A percentile compares a stretch with the other conserved stretches of the same genome.
phyloP scores from a whole-genome alignment of 2,329 filamentous ascomycete genomes.

The Neocatenulostroma microsporum region DNA sequence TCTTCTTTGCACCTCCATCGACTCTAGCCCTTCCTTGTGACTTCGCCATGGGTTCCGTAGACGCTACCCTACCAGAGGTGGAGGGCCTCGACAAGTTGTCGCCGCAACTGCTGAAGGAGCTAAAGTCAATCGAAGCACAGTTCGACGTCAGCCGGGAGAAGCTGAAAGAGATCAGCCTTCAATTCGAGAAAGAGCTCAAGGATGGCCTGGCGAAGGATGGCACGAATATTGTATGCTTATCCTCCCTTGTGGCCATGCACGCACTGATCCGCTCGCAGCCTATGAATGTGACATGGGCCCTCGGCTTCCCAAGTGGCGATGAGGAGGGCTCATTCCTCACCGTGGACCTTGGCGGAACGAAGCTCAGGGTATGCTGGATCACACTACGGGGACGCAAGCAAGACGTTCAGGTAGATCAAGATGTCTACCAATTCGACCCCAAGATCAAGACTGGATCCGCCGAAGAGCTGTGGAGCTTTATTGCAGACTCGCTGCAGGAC shows the following conservation, averaged over 20 bases:
- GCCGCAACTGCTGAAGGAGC: conserved; percentile 61
- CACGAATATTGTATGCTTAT: conserved; percentile 7
- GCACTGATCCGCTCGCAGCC: conserved; percentile 61
- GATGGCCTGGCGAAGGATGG: conserved; percentile 48
- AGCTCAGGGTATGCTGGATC: conserved; percentile 91
- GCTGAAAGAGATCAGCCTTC: conserved; percentile 77
- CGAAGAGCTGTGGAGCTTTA: conserved; percentile 90
- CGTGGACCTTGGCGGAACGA: conserved; percentile 94
- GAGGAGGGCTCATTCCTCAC: conserved; percentile 85
- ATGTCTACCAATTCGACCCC: conserved; percentile 91
- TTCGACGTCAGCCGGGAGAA: conserved; percentile 68
- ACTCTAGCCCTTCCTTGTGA: too few species aligned
- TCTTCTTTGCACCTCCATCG: too few species aligned
- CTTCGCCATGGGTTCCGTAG: too few species aligned
- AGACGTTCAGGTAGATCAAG: conserved; percentile 92
- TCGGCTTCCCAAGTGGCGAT: conserved; percentile 78
- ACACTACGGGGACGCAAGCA: conserved; percentile 79
- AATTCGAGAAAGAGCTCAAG: conserved; percentile 75
- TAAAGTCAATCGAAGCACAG: conserved; percentile 68
- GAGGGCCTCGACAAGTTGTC: conserved; percentile 7
- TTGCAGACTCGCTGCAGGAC: conserved; percentile 85
- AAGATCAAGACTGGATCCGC: conserved; percentile 80
- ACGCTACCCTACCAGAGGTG: too few species aligned
- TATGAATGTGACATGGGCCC: conserved; percentile 98
- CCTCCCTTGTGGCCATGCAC: neutral